Evolutionary conservation across 257 asterid genomes (phyloP), one percentile per base, ranked within the genome.

Genomic region (Salvia hispanica): DNA sequence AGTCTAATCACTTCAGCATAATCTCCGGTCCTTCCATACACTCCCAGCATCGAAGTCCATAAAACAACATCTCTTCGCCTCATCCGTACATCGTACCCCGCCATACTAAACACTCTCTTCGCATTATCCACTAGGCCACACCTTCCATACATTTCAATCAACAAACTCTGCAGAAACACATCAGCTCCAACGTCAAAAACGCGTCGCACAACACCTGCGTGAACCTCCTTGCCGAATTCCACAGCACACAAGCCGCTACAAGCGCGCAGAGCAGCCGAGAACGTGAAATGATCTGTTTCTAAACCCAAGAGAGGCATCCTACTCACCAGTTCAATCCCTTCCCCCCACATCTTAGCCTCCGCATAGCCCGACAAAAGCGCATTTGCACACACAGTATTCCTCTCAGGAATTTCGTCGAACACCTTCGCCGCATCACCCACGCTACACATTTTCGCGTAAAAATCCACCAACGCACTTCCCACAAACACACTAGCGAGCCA

Each of bases 111-210:
- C 14, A 84, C 87, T 55, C 59, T 78, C 77, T 79, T 75, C 3
- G 95, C 96, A 28, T 78, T 78, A 67, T 81, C 83, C 47, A 77
- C 76, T 6, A 80, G 67, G 52, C 99, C 97, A 74, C 88, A 85
- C 70, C 84, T 93, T 0, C 99, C 97, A 72, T 93, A 90, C 90
- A 88, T 83, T 70, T 90, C 97, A 61, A 93, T 84, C 78, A 93
- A 76, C 75, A 93, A 66, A 66, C 95, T 85, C 80, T 85, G 90
- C 7, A 93, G 71, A 69, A 80, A 85, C 63, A 88, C 80, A 67
- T 90, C 95, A 9, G 48, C 64, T 68, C 78, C 85, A 44, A 80
- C 36, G 47, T 83, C 74, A 43, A 18, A 21, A 31, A 81, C 60
- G 18, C 58, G 62, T 21, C 94, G 88, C 9, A 86, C 43, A 40